Conservation (phyloP, 1,284 basidiomycete species). For the Ustilago nuda region DNA sequence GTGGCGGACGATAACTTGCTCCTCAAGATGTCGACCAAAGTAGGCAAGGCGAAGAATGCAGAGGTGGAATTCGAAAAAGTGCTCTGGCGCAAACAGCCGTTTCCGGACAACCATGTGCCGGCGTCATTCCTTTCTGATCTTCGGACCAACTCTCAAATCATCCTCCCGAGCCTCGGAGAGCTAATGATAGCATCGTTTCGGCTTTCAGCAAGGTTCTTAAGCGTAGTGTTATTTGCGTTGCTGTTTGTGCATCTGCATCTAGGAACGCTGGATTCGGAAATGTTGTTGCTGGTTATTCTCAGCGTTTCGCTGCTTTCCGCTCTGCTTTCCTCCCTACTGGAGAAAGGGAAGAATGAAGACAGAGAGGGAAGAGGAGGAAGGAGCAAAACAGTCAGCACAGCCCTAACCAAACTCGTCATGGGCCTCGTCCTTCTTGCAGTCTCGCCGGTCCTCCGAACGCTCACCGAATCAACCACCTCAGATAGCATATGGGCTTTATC, state of each 20-base stretch:
- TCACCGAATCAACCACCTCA: conserved; percentile 92
- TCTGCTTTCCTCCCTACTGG: neutral
- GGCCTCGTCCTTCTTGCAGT: conserved; percentile 88
- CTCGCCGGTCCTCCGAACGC: conserved; percentile 88
- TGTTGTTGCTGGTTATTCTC: conserved; percentile 8
- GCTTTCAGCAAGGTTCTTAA: conserved; percentile 48
- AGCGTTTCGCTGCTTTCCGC: neutral
- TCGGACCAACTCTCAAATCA: conserved; percentile 53
- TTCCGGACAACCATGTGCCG: conserved; percentile 87
- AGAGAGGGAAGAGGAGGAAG: neutral
- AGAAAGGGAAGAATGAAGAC: neutral
- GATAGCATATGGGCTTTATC: conserved; percentile 97
- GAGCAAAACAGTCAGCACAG: conserved; percentile 4
- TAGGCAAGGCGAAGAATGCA: neutral
- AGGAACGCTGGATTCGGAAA: conserved; percentile 21
- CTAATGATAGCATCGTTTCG: conserved; percentile 75
- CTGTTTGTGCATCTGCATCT: conserved; percentile 54
- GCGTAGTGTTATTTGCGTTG: conserved; percentile 49
- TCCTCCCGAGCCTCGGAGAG: conserved; percentile 75
- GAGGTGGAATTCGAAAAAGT: conserved; percentile 77
- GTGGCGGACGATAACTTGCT: conserved; percentile 18
- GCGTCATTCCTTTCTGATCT: conserved; percentile 81
- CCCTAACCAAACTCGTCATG: conserved; percentile 73
- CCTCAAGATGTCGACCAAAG: neutral
- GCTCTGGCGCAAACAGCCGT: conserved; percentile 83